Percentiles rank a stretch among this genome's conserved stretches.
phyloP scores from a whole-genome alignment of 345 rosid genomes.

The Geranium brycei region DNA sequence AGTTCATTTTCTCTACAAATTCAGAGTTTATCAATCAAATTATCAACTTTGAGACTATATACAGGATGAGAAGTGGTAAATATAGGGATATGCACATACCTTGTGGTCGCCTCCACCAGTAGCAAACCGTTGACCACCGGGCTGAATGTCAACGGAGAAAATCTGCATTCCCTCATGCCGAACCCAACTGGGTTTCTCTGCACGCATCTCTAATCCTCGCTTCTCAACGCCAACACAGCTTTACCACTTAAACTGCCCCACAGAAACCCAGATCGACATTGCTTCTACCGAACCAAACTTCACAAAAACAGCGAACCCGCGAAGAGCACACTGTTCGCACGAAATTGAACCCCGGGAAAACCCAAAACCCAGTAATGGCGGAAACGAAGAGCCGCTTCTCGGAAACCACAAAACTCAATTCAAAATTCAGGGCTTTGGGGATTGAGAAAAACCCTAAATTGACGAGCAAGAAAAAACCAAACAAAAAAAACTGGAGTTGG shows the following conservation, averaged over 20 bases:
- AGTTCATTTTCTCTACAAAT: background rate
- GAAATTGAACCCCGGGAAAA: background rate
- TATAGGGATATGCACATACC: conserved; percentile 24
- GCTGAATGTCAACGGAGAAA: conserved; percentile 94
- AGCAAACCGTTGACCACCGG: conserved; percentile 89
- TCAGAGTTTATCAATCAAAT: background rate
- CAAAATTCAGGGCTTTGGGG: background rate
- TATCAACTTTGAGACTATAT: conserved; percentile 1
- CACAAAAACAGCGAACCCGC: background rate
- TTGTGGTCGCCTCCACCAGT: conserved; percentile 99
- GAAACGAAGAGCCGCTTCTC: too few species aligned
- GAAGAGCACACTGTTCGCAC: background rate
- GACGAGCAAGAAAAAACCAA: background rate
- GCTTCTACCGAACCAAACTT: background rate
- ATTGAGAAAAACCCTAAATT: background rate
- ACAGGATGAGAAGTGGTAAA: conserved; percentile 1
- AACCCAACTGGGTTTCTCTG: conserved; percentile 94
- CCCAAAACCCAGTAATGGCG: background rate
- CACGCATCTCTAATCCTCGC: conserved; percentile 47
- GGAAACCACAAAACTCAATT: too few species aligned
- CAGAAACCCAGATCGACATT: conserved; percentile 24
- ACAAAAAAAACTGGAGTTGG: background rate
- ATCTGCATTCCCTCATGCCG: conserved; percentile 96
- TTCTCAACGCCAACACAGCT: conserved; percentile 10
- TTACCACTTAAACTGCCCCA: conserved; percentile 17